phyloP scores from a whole-genome alignment of 768 basidiomycete genomes.

The Mycena metata region DNA sequence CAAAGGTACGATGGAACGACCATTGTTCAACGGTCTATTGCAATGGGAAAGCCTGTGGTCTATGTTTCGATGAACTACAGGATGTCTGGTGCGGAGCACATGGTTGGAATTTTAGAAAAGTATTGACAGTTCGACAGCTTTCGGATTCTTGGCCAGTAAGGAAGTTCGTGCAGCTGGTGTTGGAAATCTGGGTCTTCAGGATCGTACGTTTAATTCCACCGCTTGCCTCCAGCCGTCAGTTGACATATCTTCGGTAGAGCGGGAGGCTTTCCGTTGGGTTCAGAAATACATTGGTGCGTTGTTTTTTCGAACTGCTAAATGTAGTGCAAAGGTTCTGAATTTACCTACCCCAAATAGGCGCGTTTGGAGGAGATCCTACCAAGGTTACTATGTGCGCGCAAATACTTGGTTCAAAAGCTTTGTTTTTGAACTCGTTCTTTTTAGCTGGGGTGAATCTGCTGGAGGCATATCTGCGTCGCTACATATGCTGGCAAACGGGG shows the following conservation, averaged over 20 bases:
- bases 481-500: slow-evolving; percentile 64
- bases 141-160: slow-evolving; percentile 61
- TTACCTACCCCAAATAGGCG: too few species aligned
- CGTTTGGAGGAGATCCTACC: slow-evolving; percentile 74
- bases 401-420: background rate
- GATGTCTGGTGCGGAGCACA: slow-evolving; percentile 31
- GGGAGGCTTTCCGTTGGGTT: slow-evolving; percentile 74
- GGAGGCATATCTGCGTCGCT: slow-evolving; percentile 67
- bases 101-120: too few species aligned
- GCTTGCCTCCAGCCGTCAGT: slow-evolving; percentile 18
- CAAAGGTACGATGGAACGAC: slow-evolving; percentile 56
- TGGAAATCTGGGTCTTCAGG: slow-evolving; percentile 71
- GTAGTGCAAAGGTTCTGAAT: too few species aligned
- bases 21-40: slow-evolving; percentile 60
- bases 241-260: slow-evolving; percentile 52
- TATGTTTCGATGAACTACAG: slow-evolving; percentile 69
- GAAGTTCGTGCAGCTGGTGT: slow-evolving; percentile 60
- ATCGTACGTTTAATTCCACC: slow-evolving; percentile 56
- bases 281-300: slow-evolving; percentile 72
- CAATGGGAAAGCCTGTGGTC: slow-evolving; percentile 59
- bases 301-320: too few species aligned
- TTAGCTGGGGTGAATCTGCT: slow-evolving; percentile 68
- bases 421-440: slow-evolving; percentile 2
- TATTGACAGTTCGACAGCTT: slow-evolving; percentile 37
- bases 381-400: slow-evolving; percentile 64